Conservation (phyloP, 306 rosid species). For the Carpinus fangiana region DNA sequence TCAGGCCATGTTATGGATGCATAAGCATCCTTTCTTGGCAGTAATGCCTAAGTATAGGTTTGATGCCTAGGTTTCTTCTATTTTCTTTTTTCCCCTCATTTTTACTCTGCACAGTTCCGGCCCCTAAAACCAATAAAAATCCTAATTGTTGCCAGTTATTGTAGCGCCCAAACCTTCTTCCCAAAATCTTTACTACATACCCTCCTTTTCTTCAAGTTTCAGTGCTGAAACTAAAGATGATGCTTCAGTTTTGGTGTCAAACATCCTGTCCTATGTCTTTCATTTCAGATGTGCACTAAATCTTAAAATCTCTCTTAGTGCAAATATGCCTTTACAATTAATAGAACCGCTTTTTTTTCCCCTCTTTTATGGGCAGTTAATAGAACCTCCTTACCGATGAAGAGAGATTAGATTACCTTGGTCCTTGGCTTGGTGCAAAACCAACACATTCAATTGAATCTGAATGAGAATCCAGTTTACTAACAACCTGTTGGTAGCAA, state of each 20-base stretch:
- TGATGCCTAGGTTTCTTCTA: not conserved
- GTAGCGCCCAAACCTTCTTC: not conserved
- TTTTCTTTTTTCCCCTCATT: not conserved
- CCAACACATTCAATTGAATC: conserved; percentile 82
- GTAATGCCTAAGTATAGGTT: not conserved
- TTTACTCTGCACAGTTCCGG: not conserved
- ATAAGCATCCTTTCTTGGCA: not conserved
- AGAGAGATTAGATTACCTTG: conserved; percentile 17
- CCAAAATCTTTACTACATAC: not conserved
- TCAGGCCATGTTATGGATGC: not conserved
- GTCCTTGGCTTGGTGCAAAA: conserved; percentile 64
- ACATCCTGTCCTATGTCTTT: not conserved
- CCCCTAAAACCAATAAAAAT: not conserved
- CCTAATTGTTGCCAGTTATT: not conserved
- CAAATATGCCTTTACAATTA: not conserved
- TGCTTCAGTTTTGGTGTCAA: not conserved
- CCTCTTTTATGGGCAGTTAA: not conserved
- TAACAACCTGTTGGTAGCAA: conserved; percentile 65
- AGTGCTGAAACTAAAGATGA: not conserved
- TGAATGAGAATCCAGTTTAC: conserved; percentile 56
- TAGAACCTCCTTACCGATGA: not conserved
- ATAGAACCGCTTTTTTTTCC: not conserved
- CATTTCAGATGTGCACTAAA: not conserved
- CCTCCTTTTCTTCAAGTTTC: not conserved
- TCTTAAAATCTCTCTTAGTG: not conserved